A percentile compares a stretch with the other conserved stretches of the same genome.
phyloP scores from a whole-genome alignment of 345 rosid species.

The Pistacia vera region DNA sequence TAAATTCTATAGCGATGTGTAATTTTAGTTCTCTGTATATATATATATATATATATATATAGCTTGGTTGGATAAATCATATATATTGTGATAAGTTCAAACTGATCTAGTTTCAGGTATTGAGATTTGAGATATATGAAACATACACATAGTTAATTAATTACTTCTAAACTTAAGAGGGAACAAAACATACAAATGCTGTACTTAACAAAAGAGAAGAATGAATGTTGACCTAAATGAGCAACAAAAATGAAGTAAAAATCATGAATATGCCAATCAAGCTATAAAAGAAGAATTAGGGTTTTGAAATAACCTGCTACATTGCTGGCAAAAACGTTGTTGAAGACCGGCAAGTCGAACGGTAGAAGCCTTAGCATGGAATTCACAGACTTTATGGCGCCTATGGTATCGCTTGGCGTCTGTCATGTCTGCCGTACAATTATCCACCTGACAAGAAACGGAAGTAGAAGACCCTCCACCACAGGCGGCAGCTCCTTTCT shows the following conservation, averaged over 20 bases:
- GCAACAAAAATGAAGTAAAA: not conserved
- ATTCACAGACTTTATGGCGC: slow-evolving; percentile 90
- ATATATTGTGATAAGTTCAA: not conserved
- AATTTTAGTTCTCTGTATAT: too few relatives aligned
- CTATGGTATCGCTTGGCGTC: slow-evolving; percentile 72
- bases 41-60: too few relatives aligned
- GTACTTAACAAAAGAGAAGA: too few relatives aligned
- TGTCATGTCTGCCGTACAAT: slow-evolving; percentile 62
- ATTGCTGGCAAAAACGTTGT: slow-evolving; percentile 98
- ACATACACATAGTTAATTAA: too few relatives aligned
- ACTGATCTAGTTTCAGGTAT: not conserved
- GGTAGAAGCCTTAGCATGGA: slow-evolving; percentile 72
- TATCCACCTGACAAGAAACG: slow-evolving; percentile 64
- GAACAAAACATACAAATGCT: too few relatives aligned
- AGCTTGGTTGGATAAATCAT: not conserved
- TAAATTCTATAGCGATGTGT: too few relatives aligned
- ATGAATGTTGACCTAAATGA: not conserved
- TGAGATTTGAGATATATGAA: too few relatives aligned
- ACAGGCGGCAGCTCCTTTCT: slow-evolving; percentile 18
- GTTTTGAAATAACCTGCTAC: slow-evolving; percentile 76
- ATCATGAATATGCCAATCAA: not conserved
- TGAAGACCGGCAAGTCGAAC: slow-evolving; percentile 60
- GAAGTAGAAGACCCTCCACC: slow-evolving; percentile 25
- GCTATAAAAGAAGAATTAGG: slow-evolving; percentile 26
- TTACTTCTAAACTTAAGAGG: too few relatives aligned